These are phyloP conservation scores for Haplosporangium sp. DNA, from an alignment of 371 early-diverging fungal genomes.

Conservation along the genomic window DNA sequence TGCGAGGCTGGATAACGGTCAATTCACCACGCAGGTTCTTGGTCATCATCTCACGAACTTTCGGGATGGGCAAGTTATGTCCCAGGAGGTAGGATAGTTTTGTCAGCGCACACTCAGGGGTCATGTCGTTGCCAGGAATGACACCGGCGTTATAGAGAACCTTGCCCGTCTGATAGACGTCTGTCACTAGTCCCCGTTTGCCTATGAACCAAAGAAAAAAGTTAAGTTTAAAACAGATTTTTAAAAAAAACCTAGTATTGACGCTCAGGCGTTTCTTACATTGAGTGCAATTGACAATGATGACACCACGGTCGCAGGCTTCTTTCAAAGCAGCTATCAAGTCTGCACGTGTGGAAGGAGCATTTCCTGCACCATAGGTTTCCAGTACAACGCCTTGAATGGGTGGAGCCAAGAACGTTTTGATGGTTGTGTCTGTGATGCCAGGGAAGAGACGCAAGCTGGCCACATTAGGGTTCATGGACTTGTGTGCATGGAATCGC, in stretches of 20 bases:
- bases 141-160: conserved; percentile 86
- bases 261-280: conserved; percentile 56
- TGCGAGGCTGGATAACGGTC: conserved; percentile 75
- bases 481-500: conserved; percentile 84
- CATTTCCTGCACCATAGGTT: conserved; percentile 97
- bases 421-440: conserved; percentile 88
- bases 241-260: background rate
- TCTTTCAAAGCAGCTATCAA: conserved; percentile 85
- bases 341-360: conserved; percentile 88
- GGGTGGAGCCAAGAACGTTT: conserved; percentile 87
- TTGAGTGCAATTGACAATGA: conserved; percentile 96
- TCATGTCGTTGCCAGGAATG: conserved; percentile 97
- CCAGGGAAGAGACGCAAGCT: conserved; percentile 95
- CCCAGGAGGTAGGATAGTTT: conserved; percentile 95
- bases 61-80: conserved; percentile 66
- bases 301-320: conserved; percentile 92
- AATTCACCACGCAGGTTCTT: conserved; percentile 94
- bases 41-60: conserved; percentile 83
- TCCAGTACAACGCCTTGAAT: conserved; percentile 95
- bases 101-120: conserved; percentile 95
- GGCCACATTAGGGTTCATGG: conserved; percentile 89
- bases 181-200: conserved; percentile 88
- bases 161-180: conserved; percentile 92
- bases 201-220: conserved; percentile 46
- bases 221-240: background rate